Evolutionary conservation across 306 rosid genomes (phyloP).

Genomic region (Vigna radiata): DNA sequence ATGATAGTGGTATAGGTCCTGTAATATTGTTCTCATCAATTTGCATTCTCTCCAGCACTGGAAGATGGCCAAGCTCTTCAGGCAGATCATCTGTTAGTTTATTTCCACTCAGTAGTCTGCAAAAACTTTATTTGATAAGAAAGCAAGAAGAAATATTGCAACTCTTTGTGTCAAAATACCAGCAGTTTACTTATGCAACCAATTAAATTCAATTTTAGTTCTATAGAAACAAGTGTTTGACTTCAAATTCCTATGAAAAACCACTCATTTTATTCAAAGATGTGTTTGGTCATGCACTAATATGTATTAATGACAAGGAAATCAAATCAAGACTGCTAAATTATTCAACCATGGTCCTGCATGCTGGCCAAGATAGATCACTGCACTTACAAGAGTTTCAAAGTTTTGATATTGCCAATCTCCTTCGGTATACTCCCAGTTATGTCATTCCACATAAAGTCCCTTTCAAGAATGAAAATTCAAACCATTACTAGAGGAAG

Average conservation of each 20-base stretch:
- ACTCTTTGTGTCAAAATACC: slow-evolving; percentile 15
- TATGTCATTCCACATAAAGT: slow-evolving; percentile 88
- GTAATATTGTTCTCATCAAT: slow-evolving; percentile 75
- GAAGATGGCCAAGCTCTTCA: slow-evolving; percentile 81
- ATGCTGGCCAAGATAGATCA: background rate
- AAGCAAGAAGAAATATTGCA: slow-evolving; percentile 22
- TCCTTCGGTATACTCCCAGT: slow-evolving; percentile 84
- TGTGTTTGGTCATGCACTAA: background rate
- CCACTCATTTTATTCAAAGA: slow-evolving; percentile 3
- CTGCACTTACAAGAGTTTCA: slow-evolving; percentile 80
- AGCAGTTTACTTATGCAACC: background rate
- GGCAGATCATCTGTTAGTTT: slow-evolving; percentile 70
- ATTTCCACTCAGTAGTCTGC: slow-evolving; percentile 89
- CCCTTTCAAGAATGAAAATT: slow-evolving; percentile 57
- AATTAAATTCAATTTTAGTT: slow-evolving; percentile 15
- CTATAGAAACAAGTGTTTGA: background rate
- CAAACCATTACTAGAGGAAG: slow-evolving; percentile 41
- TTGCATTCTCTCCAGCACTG: slow-evolving; percentile 65
- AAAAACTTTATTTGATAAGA: background rate
- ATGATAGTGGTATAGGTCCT: slow-evolving; percentile 77
- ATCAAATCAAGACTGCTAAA: background rate
- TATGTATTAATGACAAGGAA: slow-evolving; percentile 19
- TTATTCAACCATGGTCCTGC: background rate
- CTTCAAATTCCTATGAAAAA: slow-evolving; percentile 21
- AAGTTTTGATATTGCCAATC: slow-evolving; percentile 75